Evolutionary conservation across 805 yeast species (phyloP), one percentile per base, ranked within the genome.

Genomic region (Spathaspora boniae): DNA sequence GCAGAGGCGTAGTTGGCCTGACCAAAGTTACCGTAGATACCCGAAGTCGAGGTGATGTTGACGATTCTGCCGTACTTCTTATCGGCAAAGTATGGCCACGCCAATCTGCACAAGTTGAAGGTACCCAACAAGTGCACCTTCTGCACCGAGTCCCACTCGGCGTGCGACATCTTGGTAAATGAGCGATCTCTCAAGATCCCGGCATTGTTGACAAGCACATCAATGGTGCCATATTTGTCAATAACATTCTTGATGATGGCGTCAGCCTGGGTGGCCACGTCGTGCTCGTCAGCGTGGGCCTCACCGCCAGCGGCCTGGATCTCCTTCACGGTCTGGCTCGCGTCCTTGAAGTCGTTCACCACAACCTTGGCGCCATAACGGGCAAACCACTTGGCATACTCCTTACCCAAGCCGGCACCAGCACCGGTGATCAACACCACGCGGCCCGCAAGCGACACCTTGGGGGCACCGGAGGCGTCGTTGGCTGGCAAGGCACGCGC

Each of bases 1-100:
- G 98, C 97, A 21, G 97, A 80, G 15, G 96, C 81, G 62, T 91
- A 91, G 68, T 91, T 91, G 26, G 96, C 86, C 67, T 91, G 98
- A 34, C 98, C 98, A 66, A 91, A 91, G 69, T 84, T 87, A 45
- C 98, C 98, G 61, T 91, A 91, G 48, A 91, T 88, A 46, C 98
- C 98, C 2, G 97, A 88, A 7, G 98, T 91, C 14, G 96, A 88
- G 16, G 97, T 76, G 29, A 95, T 86, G 63, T 91, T 91, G 47
- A 91, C 76, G 38, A 91, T 81, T 45, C 78, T 74, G 48, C 98
- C 97, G 36, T 74, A 72, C 48, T 80, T 78, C 62, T 89, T 87
- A 56, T 86, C 76, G 37, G 73, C 47, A 59, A 91, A 86, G 46
- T 83, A 67, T 24, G 96, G 97, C 97, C 97, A 91, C 7, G 91